These are phyloP conservation scores for Toxicodendron radicans DNA, from an alignment of 345 rosid genomes.

Conservation along the genomic window DNA sequence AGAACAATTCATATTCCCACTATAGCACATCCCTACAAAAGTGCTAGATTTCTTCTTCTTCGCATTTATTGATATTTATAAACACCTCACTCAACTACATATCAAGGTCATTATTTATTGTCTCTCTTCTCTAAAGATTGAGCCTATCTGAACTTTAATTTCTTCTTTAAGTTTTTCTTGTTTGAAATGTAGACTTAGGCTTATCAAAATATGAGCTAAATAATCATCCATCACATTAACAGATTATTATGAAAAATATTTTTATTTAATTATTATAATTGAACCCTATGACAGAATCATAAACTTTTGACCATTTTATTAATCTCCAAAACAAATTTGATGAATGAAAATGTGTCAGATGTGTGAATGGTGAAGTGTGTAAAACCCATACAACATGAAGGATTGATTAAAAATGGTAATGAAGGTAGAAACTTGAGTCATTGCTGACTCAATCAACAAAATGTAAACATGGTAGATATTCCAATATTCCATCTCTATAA, in stretches of 20 bases:
- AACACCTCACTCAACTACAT: conserved; percentile 15
- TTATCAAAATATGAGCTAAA: no score
- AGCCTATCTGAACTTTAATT: neutral
- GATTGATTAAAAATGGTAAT: neutral
- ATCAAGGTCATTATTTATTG: neutral
- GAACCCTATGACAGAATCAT: no score
- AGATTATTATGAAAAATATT: no score
- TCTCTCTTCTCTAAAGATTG: neutral
- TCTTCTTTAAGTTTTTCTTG: no score
- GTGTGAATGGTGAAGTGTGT: no score
- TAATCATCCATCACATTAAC: no score
- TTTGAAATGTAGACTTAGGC: no score
- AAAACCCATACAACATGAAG: neutral
- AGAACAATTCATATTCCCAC: conserved; percentile 27
- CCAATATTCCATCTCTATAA: neutral
- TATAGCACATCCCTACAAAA: conserved; percentile 28
- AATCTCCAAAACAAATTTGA: no score
- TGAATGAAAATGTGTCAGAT: no score
- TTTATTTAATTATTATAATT: no score
- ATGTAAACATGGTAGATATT: neutral
- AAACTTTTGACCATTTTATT: no score
- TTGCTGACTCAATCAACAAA: conserved; percentile 33
- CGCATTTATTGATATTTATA: conserved; percentile 4
- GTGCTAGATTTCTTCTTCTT: conserved; percentile 26
- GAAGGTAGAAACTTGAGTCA: conserved; percentile 1